Conservation (phyloP, 2,329 filamentous ascomycete genomes). For the Pseudogymnoascus sp. region DNA sequence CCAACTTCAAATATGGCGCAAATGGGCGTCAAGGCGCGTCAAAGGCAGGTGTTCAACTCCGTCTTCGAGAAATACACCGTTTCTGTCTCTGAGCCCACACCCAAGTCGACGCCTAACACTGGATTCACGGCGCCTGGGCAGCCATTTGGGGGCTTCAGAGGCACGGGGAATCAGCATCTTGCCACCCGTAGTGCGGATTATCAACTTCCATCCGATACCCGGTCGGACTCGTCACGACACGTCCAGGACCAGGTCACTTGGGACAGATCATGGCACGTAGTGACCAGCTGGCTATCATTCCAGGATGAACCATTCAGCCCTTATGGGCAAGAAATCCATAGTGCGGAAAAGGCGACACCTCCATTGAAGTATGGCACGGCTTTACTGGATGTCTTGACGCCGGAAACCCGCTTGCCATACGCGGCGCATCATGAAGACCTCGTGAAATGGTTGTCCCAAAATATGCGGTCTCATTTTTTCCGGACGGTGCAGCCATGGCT, state of each 20-base stretch:
- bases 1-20: constrained; percentile 4
- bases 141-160: constrained; percentile 19
- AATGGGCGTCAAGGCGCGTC: constrained; percentile 1
- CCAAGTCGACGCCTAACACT: constrained; percentile 21
- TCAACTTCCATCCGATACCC: background rate
- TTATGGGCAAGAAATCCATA: constrained; percentile 35
- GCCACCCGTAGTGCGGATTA: background rate
- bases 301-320: constrained; percentile 34
- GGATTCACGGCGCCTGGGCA: constrained; percentile 22
- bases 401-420: constrained; percentile 38
- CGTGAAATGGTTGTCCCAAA: constrained; percentile 52
- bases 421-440: constrained; percentile 50
- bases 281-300: constrained; percentile 51
- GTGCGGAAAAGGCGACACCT: background rate
- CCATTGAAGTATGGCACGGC: constrained; percentile 41
- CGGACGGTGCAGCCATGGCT: constrained; percentile 52
- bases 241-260: constrained; percentile 43
- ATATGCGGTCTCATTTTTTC: constrained; percentile 54
- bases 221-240: background rate
- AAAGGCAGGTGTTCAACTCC: constrained; percentile 27
- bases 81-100: constrained; percentile 24
- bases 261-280: constrained; percentile 56
- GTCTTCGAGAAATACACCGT: constrained; percentile 23
- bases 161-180: background rate
- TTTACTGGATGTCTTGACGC: constrained; percentile 46